Conservation (phyloP, 768 basidiomycete species). For the Ramaria sp. region DNA sequence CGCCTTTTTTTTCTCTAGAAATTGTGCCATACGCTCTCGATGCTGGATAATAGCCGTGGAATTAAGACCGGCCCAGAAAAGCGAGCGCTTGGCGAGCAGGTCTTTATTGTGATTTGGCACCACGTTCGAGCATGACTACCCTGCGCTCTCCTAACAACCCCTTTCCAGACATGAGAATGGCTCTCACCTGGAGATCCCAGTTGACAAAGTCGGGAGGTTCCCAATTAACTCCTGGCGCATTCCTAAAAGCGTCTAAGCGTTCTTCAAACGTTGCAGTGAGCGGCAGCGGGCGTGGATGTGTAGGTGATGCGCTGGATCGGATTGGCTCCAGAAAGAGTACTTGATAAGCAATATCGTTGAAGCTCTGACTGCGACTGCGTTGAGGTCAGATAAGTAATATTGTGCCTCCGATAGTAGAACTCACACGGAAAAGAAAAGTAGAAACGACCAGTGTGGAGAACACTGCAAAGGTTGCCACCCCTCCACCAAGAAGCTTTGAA, state of each 20-base stretch:
- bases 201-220: constrained; percentile 23
- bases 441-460: background rate
- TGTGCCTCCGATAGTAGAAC: background rate
- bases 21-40: constrained; percentile 10
- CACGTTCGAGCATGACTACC: no score
- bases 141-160: no score
- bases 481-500: background rate
- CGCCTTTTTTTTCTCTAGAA: no score
- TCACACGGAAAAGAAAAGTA: background rate
- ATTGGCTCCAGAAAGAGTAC: background rate
- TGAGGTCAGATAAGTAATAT: no score
- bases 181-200: no score
- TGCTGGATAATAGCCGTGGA: no score
- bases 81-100: constrained; percentile 6
- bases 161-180: no score
- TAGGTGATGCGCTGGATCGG: background rate
- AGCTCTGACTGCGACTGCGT: background rate
- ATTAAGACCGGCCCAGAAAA: no score
- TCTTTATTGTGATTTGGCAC: constrained; percentile 21
- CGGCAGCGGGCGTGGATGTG: constrained; percentile 18
- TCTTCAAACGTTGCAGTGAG: constrained; percentile 21
- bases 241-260: no score
- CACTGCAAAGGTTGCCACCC: background rate
- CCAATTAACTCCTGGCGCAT: constrained; percentile 22
- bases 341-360: no score